These are phyloP conservation scores for Suillus fuscotomentosus DNA, from an alignment of 768 basidiomycete genomes.

Conservation along the genomic window DNA sequence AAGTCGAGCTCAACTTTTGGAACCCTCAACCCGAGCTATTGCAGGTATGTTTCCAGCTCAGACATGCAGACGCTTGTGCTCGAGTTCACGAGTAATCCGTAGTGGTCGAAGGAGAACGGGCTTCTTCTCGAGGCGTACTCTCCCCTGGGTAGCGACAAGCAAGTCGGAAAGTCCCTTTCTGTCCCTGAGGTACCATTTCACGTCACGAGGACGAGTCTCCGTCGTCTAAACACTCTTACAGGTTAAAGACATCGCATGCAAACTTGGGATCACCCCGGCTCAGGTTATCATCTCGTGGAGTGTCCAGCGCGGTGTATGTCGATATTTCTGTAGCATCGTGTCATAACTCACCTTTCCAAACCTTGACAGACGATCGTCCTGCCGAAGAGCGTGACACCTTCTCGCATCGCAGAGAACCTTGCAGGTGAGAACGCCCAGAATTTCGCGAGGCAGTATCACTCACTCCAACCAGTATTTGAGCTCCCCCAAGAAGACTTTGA, in stretches of 20 bases:
- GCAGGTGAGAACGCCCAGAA: slow-evolving; percentile 39
- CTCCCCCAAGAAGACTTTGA: slow-evolving; percentile 39
- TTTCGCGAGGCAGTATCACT: neutral
- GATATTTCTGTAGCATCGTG: neutral
- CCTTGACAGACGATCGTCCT: slow-evolving; percentile 57
- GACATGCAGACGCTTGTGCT: neutral
- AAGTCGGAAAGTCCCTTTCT: slow-evolving; percentile 56
- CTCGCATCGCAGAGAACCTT: slow-evolving; percentile 68
- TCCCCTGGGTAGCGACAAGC: slow-evolving; percentile 62
- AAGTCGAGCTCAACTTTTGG: slow-evolving; percentile 78
- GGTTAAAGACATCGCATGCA: slow-evolving; percentile 57
- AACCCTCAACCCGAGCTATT: slow-evolving; percentile 78
- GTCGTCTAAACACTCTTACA: slow-evolving; percentile 13
- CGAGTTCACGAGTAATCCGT: neutral
- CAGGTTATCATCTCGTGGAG: slow-evolving; percentile 78
- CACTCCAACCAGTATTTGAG: slow-evolving; percentile 24
- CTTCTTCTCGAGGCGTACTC: slow-evolving; percentile 76
- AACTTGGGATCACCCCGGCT: slow-evolving; percentile 70
- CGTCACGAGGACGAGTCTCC: neutral
- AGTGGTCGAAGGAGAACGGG: slow-evolving; percentile 69
- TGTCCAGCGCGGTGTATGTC: slow-evolving; percentile 67
- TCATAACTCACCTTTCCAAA: neutral
- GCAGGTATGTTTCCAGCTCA: slow-evolving; percentile 37
- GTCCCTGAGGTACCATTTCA: slow-evolving; percentile 46
- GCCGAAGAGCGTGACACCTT: slow-evolving; percentile 74